Conservation (phyloP, 169 alveolate genomes). For the Fabrea salina region DNA sequence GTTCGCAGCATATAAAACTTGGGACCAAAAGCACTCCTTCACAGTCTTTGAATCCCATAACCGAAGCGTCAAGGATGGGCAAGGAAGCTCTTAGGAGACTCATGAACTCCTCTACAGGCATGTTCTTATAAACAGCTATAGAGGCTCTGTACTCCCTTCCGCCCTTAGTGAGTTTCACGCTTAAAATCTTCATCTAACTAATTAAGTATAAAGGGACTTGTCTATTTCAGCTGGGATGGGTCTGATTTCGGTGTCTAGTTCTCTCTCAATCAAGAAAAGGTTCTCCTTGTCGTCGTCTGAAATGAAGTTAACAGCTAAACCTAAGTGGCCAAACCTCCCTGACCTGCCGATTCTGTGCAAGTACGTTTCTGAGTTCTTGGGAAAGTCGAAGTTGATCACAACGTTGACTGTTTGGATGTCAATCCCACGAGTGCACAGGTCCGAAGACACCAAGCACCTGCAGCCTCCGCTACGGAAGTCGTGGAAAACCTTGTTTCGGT, state of each 20-base stretch:
- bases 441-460: slow-evolving; percentile 84
- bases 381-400: slow-evolving; percentile 99
- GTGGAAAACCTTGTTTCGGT: slow-evolving; percentile 96
- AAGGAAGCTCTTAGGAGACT: not conserved
- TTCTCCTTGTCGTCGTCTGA: slow-evolving; percentile 93
- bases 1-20: slow-evolving; percentile 5
- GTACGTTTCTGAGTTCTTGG: slow-evolving; percentile 94
- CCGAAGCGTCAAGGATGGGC: not conserved
- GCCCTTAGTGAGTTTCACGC: slow-evolving; percentile 22
- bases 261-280: too few species aligned
- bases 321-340: slow-evolving; percentile 98
- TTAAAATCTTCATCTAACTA: slow-evolving; percentile 26
- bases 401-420: too few species aligned
- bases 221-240: slow-evolving; percentile 95
- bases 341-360: slow-evolving; percentile 98
- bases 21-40: slow-evolving; percentile 18
- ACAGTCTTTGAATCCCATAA: slow-evolving; percentile 8
- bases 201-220: slow-evolving; percentile 88
- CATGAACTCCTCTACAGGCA: slow-evolving; percentile 20
- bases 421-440: too few species aligned
- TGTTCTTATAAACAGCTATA: not conserved
- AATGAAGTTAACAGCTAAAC: slow-evolving; percentile 95
- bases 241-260: too few species aligned
- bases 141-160: slow-evolving; percentile 7
- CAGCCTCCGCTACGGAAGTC: slow-evolving; percentile 98